Conservation (phyloP, 441 rosid genomes). For the Corymbia citriodora region DNA sequence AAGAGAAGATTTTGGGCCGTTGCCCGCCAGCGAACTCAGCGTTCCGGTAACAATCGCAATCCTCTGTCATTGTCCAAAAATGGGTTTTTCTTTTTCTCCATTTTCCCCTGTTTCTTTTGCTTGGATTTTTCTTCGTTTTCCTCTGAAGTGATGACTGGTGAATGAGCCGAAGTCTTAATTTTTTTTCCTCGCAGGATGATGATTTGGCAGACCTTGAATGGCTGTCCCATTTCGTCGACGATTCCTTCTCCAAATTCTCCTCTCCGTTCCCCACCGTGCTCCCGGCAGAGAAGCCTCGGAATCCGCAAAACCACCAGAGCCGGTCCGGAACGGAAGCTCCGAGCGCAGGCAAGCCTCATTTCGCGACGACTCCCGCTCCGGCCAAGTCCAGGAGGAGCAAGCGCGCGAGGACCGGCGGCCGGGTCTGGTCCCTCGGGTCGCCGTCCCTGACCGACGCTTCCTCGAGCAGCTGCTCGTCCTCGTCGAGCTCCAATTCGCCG, state of each 20-base stretch:
- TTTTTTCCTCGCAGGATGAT: slow-evolving; percentile 14
- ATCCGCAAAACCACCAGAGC: not conserved
- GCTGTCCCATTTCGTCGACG: slow-evolving; percentile 38
- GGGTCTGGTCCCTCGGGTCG: slow-evolving; percentile 63
- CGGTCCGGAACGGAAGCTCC: slow-evolving; percentile 18
- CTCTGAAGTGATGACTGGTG: not conserved
- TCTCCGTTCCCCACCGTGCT: slow-evolving; percentile 29
- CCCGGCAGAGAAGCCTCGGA: slow-evolving; percentile 15
- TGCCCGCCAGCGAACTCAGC: slow-evolving; percentile 40
- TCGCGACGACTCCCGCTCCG: slow-evolving; percentile 63
- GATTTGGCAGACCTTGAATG: slow-evolving; percentile 35
- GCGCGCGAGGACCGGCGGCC: slow-evolving; percentile 48
- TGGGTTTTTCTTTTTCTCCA: not conserved
- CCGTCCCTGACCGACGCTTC: slow-evolving; percentile 42
- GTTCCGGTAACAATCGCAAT: slow-evolving; percentile 48
- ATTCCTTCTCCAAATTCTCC: slow-evolving; percentile 19
- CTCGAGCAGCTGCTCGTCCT: slow-evolving; percentile 47
- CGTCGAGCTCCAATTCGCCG: slow-evolving; percentile 30
- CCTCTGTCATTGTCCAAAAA: not conserved
- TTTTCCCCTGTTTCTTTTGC: not conserved
- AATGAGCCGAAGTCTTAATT: not conserved
- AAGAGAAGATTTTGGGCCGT: slow-evolving; percentile 27
- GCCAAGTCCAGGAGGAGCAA: slow-evolving; percentile 59
- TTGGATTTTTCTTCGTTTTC: not conserved
- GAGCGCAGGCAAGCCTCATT: slow-evolving; percentile 19